Percentiles rank a stretch among this genome's conserved stretches.
These are phyloP conservation scores for Earliella scabrosa DNA, from an alignment of 1,284 basidiomycete genomes.

Conservation along the genomic window DNA sequence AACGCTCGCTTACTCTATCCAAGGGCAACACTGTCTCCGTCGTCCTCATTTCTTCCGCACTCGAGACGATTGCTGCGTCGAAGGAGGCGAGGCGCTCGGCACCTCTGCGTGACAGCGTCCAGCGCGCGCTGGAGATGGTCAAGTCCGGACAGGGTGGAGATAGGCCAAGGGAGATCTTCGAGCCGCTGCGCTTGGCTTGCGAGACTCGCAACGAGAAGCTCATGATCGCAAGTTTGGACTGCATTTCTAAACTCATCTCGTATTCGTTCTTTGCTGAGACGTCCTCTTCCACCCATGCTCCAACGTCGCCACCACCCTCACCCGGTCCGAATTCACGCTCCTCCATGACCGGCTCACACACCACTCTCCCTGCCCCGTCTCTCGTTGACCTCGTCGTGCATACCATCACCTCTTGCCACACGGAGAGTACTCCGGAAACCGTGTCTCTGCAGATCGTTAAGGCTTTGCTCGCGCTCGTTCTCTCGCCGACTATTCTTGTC, in stretches of 20 bases:
- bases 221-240: slow-evolving; percentile 94
- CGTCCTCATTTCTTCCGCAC: slow-evolving; percentile 83
- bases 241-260: slow-evolving; percentile 94
- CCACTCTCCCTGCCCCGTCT: slow-evolving; percentile 60
- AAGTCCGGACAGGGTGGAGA: slow-evolving; percentile 72
- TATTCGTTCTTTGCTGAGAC: slow-evolving; percentile 92
- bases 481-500: slow-evolving; percentile 85
- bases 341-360: slow-evolving; percentile 51
- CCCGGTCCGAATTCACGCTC: slow-evolving; percentile 54
- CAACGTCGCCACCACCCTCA: slow-evolving; percentile 73
- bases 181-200: slow-evolving; percentile 91
- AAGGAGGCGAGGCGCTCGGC: slow-evolving; percentile 88
- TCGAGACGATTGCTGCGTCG: slow-evolving; percentile 87
- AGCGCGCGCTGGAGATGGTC: slow-evolving; percentile 84
- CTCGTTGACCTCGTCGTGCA: slow-evolving; percentile 91
- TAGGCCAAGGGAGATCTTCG: slow-evolving; percentile 85
- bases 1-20: slow-evolving; percentile 73
- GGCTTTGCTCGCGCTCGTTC: slow-evolving; percentile 85
- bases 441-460: slow-evolving; percentile 96
- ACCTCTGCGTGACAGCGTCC: slow-evolving; percentile 82
- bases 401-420: slow-evolving; percentile 92
- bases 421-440: slow-evolving; percentile 83
- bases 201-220: slow-evolving; percentile 92
- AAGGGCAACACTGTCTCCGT: slow-evolving; percentile 75
- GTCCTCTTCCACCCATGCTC: slow-evolving; percentile 43